phyloP scores from a whole-genome alignment of 176 grass and related monocot genomes.

The Ampelocalamus luodianensis region DNA sequence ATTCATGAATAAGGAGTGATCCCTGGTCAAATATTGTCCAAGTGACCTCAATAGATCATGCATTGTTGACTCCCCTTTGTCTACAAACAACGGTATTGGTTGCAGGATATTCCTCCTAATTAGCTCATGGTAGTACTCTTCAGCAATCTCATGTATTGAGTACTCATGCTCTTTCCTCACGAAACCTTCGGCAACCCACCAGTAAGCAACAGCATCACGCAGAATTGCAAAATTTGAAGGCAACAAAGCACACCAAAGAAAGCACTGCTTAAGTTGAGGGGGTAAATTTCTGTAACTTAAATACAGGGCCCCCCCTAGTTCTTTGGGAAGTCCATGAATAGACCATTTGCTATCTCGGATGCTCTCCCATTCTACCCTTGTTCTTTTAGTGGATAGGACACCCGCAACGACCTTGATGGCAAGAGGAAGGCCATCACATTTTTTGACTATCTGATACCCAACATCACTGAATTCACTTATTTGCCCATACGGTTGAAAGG shows the following conservation, averaged over 20 bases:
- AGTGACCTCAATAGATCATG: constrained; percentile 50
- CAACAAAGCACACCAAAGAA: constrained; percentile 48
- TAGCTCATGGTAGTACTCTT: constrained; percentile 53
- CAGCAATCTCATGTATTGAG: background rate
- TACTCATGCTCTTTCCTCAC: background rate
- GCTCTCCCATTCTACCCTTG: constrained; percentile 8
- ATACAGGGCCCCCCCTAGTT: constrained; percentile 30
- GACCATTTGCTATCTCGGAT: constrained; percentile 44
- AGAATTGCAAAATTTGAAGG: background rate
- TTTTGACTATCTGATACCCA: constrained; percentile 40
- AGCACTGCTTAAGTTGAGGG: constrained; percentile 53
- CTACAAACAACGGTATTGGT: background rate
- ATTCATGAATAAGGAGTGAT: background rate
- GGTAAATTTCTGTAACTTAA: constrained; percentile 55
- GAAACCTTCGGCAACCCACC: constrained; percentile 59
- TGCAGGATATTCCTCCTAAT: constrained; percentile 45
- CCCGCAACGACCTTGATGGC: constrained; percentile 47
- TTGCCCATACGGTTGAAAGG: background rate
- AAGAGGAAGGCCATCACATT: constrained; percentile 53
- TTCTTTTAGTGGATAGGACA: constrained; percentile 18
- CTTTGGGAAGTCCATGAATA: constrained; percentile 17
- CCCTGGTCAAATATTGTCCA: constrained; percentile 31
- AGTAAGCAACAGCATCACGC: background rate
- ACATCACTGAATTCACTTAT: constrained; percentile 12
- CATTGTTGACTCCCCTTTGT: background rate